Conservation (phyloP, 1,284 basidiomycete genomes). For the Irpex lacteus region DNA sequence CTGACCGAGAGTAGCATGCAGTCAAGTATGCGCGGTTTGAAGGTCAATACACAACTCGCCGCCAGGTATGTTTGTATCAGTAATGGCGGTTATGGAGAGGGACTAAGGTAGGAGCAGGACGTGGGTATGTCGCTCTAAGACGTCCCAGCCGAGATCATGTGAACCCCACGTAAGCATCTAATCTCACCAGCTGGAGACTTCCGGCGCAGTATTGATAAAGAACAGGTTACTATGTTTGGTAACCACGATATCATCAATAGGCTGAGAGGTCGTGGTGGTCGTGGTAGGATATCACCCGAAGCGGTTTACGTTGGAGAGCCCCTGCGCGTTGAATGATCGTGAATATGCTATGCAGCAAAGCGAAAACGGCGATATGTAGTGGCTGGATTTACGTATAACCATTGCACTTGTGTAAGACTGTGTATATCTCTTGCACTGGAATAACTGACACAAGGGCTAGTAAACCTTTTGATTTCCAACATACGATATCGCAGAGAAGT, state of each 20-base stretch:
- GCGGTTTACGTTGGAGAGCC: too few species aligned
- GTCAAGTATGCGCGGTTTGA: not conserved
- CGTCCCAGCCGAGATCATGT: not conserved
- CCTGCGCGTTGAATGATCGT: too few species aligned
- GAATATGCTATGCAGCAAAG: too few species aligned
- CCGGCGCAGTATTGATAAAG: not conserved
- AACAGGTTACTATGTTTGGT: not conserved
- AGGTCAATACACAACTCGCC: not conserved
- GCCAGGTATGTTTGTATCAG: not conserved
- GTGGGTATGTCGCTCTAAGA: not conserved
- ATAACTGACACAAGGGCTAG: not conserved
- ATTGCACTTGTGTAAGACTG: too few species aligned
- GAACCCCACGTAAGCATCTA: not conserved
- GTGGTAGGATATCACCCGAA: too few species aligned
- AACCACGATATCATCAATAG: not conserved
- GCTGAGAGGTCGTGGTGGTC: not conserved
- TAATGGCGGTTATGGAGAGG: not conserved
- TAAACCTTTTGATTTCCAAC: not conserved
- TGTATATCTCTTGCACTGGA: too few species aligned
- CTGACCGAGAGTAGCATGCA: not conserved
- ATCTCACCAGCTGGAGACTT: not conserved
- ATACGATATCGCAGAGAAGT: conserved; percentile 4
- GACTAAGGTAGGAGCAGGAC: not conserved
- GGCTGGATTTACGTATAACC: too few species aligned
- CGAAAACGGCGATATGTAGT: too few species aligned